These are phyloP conservation scores for Sclerotinia sclerotiorum DNA, from an alignment of 2,329 filamentous ascomycete genomes.

Conservation along the genomic window DNA sequence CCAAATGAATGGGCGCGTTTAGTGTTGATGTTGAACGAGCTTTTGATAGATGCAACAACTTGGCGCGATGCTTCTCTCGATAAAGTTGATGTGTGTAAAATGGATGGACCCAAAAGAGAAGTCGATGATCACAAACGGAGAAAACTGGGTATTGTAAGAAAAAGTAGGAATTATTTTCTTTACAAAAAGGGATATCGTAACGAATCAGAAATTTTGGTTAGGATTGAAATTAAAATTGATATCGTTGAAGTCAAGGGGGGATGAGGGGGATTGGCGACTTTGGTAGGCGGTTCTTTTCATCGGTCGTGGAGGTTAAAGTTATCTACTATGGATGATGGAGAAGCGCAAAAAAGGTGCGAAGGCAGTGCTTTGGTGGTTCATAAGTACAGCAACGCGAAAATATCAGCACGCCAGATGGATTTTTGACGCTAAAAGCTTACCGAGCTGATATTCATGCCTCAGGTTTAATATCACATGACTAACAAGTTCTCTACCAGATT, in stretches of 20 bases:
- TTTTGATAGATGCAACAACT: constrained; percentile 38
- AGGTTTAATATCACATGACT: background rate
- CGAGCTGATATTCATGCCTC: background rate
- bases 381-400: constrained; percentile 12
- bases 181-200: background rate
- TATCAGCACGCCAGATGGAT: constrained; percentile 11
- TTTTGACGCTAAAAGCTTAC: constrained; percentile 14
- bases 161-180: constrained; percentile 18
- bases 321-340: background rate
- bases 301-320: constrained; percentile 1
- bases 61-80: constrained; percentile 37
- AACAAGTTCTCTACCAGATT: background rate
- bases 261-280: constrained; percentile 10
- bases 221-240: constrained; percentile 15
- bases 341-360: constrained; percentile 8
- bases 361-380: constrained; percentile 7
- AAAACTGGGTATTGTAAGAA: constrained; percentile 8
- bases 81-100: constrained; percentile 16
- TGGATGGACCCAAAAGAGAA: constrained; percentile 22
- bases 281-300: constrained; percentile 7
- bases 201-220: constrained; percentile 5
- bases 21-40: constrained; percentile 37
- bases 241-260: constrained; percentile 17
- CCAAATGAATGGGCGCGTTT: constrained; percentile 35
- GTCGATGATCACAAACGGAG: constrained; percentile 18